These are phyloP conservation scores for Ampelocalamus luodianensis DNA, from an alignment of 176 grass and related monocot species.

Conservation along the genomic window DNA sequence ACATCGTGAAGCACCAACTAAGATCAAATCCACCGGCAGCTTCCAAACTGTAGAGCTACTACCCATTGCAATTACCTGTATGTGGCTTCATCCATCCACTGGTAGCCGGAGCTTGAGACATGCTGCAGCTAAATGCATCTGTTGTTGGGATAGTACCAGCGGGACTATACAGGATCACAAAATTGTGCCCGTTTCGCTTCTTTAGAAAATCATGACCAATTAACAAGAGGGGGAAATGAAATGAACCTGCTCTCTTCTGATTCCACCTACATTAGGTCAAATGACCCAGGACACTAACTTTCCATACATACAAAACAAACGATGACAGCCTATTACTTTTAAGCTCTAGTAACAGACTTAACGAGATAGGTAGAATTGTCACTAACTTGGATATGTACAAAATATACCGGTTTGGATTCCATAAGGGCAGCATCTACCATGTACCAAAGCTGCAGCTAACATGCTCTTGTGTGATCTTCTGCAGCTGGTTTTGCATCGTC, in stretches of 20 bases:
- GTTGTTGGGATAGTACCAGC: not conserved
- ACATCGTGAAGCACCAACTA: not conserved
- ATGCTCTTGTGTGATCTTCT: slow-evolving; percentile 85
- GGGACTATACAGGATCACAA: not conserved
- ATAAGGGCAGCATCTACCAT: slow-evolving; percentile 52
- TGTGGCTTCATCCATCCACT: not conserved
- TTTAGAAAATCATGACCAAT: not conserved
- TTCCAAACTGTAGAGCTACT: not conserved
- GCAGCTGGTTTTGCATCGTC: slow-evolving; percentile 65
- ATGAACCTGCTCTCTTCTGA: slow-evolving; percentile 43
- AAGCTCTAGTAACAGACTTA: slow-evolving; percentile 35
- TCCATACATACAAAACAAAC: slow-evolving; percentile 41
- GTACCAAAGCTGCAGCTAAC: slow-evolving; percentile 90
- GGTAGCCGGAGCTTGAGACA: not conserved
- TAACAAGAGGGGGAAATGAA: not conserved
- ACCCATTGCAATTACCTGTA: not conserved
- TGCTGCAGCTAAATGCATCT: not conserved
- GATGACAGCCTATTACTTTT: slow-evolving; percentile 41
- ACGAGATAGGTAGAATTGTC: slow-evolving; percentile 38
- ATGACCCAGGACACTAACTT: slow-evolving; percentile 19
- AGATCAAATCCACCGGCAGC: not conserved
- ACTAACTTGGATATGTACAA: slow-evolving; percentile 55
- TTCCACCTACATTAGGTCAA: slow-evolving; percentile 48
- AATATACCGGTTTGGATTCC: slow-evolving; percentile 44
- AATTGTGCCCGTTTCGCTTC: not conserved